Evolutionary conservation across 768 basidiomycete genomes (phyloP), one percentile per base, ranked within the genome.

Genomic region (Steccherinum ochraceum): DNA sequence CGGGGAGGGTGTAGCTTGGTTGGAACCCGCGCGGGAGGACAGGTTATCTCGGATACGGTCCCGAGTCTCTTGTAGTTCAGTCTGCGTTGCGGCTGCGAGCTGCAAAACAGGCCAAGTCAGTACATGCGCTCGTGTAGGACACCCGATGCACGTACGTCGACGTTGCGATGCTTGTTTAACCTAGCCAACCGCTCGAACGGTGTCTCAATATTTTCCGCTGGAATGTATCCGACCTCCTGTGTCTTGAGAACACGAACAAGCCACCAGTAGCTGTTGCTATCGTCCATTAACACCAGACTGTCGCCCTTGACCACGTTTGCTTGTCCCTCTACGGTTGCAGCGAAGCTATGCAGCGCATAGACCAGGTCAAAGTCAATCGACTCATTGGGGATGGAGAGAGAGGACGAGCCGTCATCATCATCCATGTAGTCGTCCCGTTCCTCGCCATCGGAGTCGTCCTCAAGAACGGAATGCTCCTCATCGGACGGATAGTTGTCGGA

Each of bases 201-300:
- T 0, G 96, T 99, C 67, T 99, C 96, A 58, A 99, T 97, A 66
- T 97, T 98, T 71, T 99, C 96, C 0, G 96, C 96, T 16, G 96
- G 96, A 46, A 99, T 98, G 67, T 99, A 99, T 0, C 96, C 96
- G 13, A 99, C 92, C 61, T 96, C 93, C 68, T 97, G 93, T 5
- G 95, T 97, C 72, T 97, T 98, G 56, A 99, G 83, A 7, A 99
- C 96, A 44, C 93, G 83, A 5, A 99, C 95, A 46, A 98, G 88
- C 96, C 96, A 98, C 96, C 96, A 98, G 71, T 99, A 99, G 69
- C 90, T 92, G 68, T 99, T 98, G 51, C 86, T 92, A 67, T 99
- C 96, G 71, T 99, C 96, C 80, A 98, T 92, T 41, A 99, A 75
- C 64, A 93, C 86, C 43, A 99, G 78, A 55, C 89, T 90, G 75